Percentiles rank a stretch among this genome's conserved stretches.
Evolutionary conservation across 208 protist species (phyloP).

Genomic region (Wallacemonas sp.): DNA sequence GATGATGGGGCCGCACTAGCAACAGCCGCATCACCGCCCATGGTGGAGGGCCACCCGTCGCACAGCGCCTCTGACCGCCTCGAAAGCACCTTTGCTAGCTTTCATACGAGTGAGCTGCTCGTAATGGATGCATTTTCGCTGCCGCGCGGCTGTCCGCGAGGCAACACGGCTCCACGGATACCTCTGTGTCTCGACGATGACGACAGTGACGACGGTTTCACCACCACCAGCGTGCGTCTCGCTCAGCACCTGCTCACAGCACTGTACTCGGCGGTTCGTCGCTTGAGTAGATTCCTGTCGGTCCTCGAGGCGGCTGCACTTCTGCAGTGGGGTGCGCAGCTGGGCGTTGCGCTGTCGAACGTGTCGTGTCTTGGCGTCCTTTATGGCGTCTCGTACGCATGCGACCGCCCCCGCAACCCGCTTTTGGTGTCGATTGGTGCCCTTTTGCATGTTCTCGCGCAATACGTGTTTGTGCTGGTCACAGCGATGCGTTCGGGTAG

Average conservation of each 20-base stretch:
- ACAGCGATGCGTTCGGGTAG: background rate
- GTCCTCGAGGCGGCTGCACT: background rate
- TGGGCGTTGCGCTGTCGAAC: background rate
- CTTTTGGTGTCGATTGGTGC: background rate
- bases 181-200: background rate
- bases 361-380: slow-evolving; percentile 10
- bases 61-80: no score
- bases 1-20: no score
- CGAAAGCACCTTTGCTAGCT: no score
- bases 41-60: no score
- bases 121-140: no score
- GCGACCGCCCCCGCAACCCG: background rate
- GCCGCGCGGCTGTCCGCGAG: no score
- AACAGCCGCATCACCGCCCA: no score
- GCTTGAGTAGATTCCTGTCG: background rate
- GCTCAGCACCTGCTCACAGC: background rate
- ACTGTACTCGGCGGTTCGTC: no score
- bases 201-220: background rate
- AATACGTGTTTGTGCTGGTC: background rate
- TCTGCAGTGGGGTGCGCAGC: background rate
- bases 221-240: background rate
- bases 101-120: no score
- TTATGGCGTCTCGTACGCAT: slow-evolving; percentile 4
- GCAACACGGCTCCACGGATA: no score
- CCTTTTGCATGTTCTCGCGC: background rate